Conservation (phyloP, 2,329 filamentous ascomycete species). For the Xylariaceae sp. region DNA sequence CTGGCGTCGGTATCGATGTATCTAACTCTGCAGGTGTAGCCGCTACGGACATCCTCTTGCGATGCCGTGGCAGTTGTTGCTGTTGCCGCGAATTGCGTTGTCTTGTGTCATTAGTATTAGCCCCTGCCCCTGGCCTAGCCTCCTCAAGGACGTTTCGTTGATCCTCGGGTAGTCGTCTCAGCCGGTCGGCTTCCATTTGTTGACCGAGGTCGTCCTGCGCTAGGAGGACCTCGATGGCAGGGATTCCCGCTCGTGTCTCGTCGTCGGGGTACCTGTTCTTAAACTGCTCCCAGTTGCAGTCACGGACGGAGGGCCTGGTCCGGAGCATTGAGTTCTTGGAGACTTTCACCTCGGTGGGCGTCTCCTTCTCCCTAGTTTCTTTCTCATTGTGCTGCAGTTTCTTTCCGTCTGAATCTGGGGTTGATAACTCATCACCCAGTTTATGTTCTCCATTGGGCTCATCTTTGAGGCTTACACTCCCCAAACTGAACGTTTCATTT, state of each 20-base stretch:
- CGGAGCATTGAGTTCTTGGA: slow-evolving; percentile 12
- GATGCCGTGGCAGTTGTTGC: too few relatives aligned
- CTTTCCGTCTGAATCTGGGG: too few relatives aligned
- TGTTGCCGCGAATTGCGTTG: slow-evolving; percentile 13
- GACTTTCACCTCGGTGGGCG: slow-evolving; percentile 3
- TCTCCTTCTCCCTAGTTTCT: background rate
- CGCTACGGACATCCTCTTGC: slow-evolving; percentile 11
- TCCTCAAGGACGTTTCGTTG: slow-evolving; percentile 14
- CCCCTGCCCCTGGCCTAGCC: too few relatives aligned
- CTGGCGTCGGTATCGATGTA: slow-evolving; percentile 8
- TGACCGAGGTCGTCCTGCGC: slow-evolving; percentile 16
- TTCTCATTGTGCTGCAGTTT: slow-evolving; percentile 1
- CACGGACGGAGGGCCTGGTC: slow-evolving; percentile 12
- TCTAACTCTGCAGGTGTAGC: too few relatives aligned
- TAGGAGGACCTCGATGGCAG: slow-evolving; percentile 13
- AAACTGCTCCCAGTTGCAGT: slow-evolving; percentile 19
- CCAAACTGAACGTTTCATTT: slow-evolving; percentile 5
- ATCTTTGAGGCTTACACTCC: slow-evolving; percentile 14
- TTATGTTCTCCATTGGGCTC: slow-evolving; percentile 15
- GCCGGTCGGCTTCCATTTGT: slow-evolving; percentile 18
- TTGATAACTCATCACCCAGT: slow-evolving; percentile 11
- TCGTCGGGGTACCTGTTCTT: slow-evolving; percentile 16
- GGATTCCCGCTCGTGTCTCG: slow-evolving; percentile 7
- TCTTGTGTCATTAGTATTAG: too few relatives aligned
- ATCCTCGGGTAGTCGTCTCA: slow-evolving; percentile 14